Evolutionary conservation across 2,329 filamentous ascomycete species (phyloP).

Genomic region (Pseudocercospora cruenta): DNA sequence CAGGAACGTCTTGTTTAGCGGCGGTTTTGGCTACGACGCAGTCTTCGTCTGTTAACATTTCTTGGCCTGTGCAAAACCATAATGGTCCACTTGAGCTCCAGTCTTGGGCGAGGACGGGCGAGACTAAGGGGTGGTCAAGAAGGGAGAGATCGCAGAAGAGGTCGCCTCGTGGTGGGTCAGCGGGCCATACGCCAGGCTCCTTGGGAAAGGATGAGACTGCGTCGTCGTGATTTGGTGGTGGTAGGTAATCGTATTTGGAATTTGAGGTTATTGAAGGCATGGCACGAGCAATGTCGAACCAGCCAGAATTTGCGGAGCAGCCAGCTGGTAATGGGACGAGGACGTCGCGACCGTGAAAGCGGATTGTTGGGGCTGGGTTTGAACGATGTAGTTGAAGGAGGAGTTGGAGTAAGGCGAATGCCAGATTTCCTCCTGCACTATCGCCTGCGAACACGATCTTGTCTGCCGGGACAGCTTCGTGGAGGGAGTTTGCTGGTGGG

Average conservation of each 20-base stretch:
- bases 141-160: conserved; percentile 51
- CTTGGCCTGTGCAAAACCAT: conserved; percentile 71
- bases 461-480: conserved; percentile 65
- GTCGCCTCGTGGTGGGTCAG: conserved; percentile 50
- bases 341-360: conserved; percentile 64
- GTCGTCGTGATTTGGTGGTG: conserved; percentile 45
- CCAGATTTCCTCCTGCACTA: conserved; percentile 74
- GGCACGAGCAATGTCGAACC: conserved; percentile 71
- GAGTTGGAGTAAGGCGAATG: conserved; percentile 68
- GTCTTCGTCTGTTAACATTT: conserved; percentile 71
- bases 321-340: conserved; percentile 69
- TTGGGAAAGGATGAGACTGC: conserved; percentile 45
- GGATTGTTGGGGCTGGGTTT: conserved; percentile 51
- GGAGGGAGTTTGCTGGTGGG: conserved; percentile 68
- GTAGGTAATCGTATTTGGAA: conserved; percentile 65
- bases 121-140: conserved; percentile 68
- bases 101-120: conserved; percentile 58
- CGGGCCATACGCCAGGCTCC: conserved; percentile 54
- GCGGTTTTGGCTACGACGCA: conserved; percentile 63
- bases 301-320: conserved; percentile 65
- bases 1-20: conserved; percentile 59
- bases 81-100: conserved; percentile 69
- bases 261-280: conserved; percentile 60
- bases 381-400: conserved; percentile 64
- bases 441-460: conserved; percentile 76